Base-by-base conservation (phyloP, 1,284 basidiomycete species). In the Neolentinus lepideus region DNA sequence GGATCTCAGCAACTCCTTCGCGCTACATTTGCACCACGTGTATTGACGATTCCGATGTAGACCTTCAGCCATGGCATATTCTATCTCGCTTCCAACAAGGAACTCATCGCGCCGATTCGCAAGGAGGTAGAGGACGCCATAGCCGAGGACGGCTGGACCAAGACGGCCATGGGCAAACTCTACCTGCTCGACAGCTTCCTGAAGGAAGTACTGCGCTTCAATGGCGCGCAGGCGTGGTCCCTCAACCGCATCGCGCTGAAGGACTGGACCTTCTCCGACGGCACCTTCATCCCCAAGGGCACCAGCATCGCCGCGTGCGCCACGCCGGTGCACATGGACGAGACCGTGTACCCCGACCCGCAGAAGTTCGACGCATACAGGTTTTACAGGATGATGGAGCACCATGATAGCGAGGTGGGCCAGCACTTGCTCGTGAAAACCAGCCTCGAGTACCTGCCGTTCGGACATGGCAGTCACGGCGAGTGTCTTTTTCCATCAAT, bases 161-260 rank as follows among this genome's bases (percentile, higher is more conserved):
- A 59, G 50, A 60, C 61, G 0, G 66, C 73, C 0, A 63, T 81
- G 51, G 63, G 59, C 10, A 76, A 75, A 55, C 71, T 81, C 71
- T 63, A 66, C 56, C 76, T 76, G 54, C 59, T 81, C n/a, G 79
- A 82, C 59, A 81, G 78, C 58, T 79, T 82, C 61, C 59, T 82
- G 54, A 72, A 75, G 51, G 79, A 80, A 58, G 70, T 71, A 1
- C 6, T 43, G 38, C 38, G 38, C 16, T 43, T 43, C 38, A 43
- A 43, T 16, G 38, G 12, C 38, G 16, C 19, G 38, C 38, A 43
- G 19, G 38, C 38, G 29, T 31, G 29, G 29, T 31, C 29, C 21
- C 57, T 64, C 54, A 51, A 35, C 19, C 60, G 61, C 25, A 60
- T 56, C 38, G 63, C 63, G 3, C 50, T 76, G 64, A 67, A 71